Conservation (phyloP, 1,284 basidiomycete genomes). For the Malassezia vespertilionis region DNA sequence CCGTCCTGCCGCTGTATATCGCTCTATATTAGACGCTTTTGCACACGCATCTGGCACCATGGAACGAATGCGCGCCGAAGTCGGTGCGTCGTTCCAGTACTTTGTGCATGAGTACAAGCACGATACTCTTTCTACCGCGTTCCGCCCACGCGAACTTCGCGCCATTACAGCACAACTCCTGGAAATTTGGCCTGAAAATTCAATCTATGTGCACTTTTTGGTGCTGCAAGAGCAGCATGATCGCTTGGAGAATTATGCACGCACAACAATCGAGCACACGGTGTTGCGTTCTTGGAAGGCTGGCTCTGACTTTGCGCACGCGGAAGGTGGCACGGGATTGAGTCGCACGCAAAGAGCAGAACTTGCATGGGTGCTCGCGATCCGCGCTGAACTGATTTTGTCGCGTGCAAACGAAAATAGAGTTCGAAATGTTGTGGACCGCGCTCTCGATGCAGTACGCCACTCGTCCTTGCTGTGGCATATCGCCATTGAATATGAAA, state of each 20-base stretch:
- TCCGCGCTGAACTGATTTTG: neutral
- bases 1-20: neutral
- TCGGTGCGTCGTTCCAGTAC: neutral
- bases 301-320: neutral
- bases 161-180: neutral
- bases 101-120: neutral
- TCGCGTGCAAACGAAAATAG: neutral
- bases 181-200: neutral
- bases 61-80: neutral
- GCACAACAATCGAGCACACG: neutral
- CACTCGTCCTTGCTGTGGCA: constrained; percentile 1
- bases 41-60: too few relatives aligned
- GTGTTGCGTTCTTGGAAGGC: too few relatives aligned
- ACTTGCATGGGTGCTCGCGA: neutral
- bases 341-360: neutral
- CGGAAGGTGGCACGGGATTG: neutral
- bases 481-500: neutral
- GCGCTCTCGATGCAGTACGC: neutral
- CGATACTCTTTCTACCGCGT: neutral
- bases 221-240: neutral
- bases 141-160: neutral
- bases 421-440: neutral
- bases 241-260: neutral
- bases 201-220: neutral
- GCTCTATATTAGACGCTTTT: neutral